Conservation (phyloP, 306 rosid genomes). For the Cucumis melo region DNA sequence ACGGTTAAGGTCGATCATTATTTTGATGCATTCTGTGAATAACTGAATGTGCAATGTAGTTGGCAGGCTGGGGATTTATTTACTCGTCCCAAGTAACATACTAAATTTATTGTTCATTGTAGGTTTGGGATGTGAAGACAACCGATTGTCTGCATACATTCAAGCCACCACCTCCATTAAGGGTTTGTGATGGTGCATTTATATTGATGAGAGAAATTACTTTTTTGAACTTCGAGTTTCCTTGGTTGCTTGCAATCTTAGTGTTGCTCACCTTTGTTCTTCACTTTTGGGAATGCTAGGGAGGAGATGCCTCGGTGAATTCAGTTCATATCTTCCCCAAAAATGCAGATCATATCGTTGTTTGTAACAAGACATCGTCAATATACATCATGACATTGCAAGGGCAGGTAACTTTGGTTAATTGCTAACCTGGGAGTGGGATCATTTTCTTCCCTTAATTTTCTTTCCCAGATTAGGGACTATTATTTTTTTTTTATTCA, state of each 20-base stretch:
- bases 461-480: not conserved
- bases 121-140: constrained; percentile 94
- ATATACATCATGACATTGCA: constrained; percentile 94
- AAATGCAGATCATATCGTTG: constrained; percentile 71
- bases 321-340: constrained; percentile 92
- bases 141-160: constrained; percentile 86
- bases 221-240: constrained; percentile 4
- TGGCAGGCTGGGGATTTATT: not conserved
- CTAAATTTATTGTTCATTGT: constrained; percentile 11
- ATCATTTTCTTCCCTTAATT: not conserved
- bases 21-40: not conserved
- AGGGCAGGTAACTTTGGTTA: constrained; percentile 66
- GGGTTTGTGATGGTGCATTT: constrained; percentile 27
- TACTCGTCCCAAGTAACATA: constrained; percentile 1
- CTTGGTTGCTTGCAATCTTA: not conserved
- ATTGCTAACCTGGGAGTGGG: not conserved
- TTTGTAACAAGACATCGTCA: constrained; percentile 92
- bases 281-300: constrained; percentile 29
- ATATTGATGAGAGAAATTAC: constrained; percentile 1
- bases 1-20: constrained; percentile 54
- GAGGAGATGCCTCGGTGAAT: constrained; percentile 96
- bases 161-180: constrained; percentile 97
- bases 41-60: not conserved
- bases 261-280: constrained; percentile 14
- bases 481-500: not conserved